Evolutionary conservation across 2,329 filamentous ascomycete species (phyloP).

Genomic region (Fusarium metavorans): DNA sequence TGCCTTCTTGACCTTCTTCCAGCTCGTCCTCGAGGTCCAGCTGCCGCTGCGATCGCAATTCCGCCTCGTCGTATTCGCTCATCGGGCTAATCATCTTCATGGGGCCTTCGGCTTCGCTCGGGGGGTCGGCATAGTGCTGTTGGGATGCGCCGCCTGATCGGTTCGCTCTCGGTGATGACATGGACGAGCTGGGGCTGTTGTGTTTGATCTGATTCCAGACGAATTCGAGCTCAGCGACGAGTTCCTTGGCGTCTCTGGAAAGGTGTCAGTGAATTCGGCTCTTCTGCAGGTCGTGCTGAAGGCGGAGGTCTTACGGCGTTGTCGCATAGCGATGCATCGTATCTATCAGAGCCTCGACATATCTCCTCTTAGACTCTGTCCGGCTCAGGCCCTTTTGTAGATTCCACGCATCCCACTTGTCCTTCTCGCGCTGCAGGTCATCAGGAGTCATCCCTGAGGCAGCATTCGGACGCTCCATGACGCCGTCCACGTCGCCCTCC

Average conservation of each 20-base stretch:
- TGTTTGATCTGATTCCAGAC: constrained; percentile 98
- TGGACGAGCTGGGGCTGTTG: constrained; percentile 76
- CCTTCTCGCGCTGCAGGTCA: constrained; percentile 69
- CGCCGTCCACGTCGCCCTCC: constrained; percentile 96
- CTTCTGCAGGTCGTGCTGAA: not conserved
- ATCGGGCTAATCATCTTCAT: constrained; percentile 85
- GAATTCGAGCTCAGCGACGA: constrained; percentile 96
- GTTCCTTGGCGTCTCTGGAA: constrained; percentile 79
- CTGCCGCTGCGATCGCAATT: constrained; percentile 64
- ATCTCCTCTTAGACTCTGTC: constrained; percentile 93
- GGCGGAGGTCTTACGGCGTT: constrained; percentile 70
- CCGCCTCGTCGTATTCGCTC: constrained; percentile 82
- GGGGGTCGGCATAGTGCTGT: constrained; percentile 60
- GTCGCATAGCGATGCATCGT: constrained; percentile 98
- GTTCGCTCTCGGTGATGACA: constrained; percentile 65
- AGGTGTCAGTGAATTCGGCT: constrained; percentile 32
- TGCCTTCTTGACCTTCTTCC: constrained; percentile 49
- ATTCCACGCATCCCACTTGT: constrained; percentile 96
- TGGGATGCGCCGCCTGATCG: constrained; percentile 48
- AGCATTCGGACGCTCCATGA: constrained; percentile 83
- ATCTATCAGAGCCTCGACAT: constrained; percentile 93
- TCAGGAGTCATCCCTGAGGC: constrained; percentile 61
- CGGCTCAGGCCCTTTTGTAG: constrained; percentile 83
- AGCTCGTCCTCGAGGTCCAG: constrained; percentile 60
- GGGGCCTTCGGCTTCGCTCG: constrained; percentile 64